Evolutionary conservation across 768 basidiomycete species (phyloP), one percentile per base, ranked within the genome.

Genomic region (Chlorophyllum brunneum): DNA sequence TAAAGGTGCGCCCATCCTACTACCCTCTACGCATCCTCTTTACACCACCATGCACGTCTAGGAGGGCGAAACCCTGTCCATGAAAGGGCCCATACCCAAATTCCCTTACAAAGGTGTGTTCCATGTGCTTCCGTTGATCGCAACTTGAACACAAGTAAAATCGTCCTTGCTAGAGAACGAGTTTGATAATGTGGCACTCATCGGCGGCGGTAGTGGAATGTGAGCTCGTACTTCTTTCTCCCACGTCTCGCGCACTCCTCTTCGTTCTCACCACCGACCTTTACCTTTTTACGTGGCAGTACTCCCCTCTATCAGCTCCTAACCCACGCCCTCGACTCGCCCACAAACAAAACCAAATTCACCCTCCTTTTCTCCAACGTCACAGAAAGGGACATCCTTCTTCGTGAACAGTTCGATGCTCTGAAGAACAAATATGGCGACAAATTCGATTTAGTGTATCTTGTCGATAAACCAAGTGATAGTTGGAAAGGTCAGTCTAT

Each of bases 171-270:
- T 57, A 92, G 89, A 76, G 58, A 91, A 92, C 66, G 81, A 92
- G 66, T 85, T 87, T 47, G 89, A 94, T 18, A 75, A 93, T 59
- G 85, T 97, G 49, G 88, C 86, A 10, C 76, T 95, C 60, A 91
- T 98, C 60, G 92, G 91, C 29, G 97, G 97, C 48, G 97, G 97
- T 48, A 88, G 83, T 58, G 97, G 97, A 65, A 92, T 98, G 86
- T 88, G 61, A 60, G 84, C 70, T 29, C 15, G 13, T 2, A 15
- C 27, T 41, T 46, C 34, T 37, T 22, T 44, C 39, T 39, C 48
- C 42, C 38, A 26, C 27, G 37, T 34, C 47, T 41, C 23, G 29
- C 38, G 5, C 22, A 30, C 15, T 36, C 26, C 37, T 41, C 23
- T 45, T 61, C 26, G 45, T 47, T 46, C 47, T 45, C 42, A 26